Percentiles rank a stretch among this genome's conserved stretches.
Evolutionary conservation across 1,284 basidiomycete genomes (phyloP).

Genomic region (Sporisorium iseilematis-ciliati): DNA sequence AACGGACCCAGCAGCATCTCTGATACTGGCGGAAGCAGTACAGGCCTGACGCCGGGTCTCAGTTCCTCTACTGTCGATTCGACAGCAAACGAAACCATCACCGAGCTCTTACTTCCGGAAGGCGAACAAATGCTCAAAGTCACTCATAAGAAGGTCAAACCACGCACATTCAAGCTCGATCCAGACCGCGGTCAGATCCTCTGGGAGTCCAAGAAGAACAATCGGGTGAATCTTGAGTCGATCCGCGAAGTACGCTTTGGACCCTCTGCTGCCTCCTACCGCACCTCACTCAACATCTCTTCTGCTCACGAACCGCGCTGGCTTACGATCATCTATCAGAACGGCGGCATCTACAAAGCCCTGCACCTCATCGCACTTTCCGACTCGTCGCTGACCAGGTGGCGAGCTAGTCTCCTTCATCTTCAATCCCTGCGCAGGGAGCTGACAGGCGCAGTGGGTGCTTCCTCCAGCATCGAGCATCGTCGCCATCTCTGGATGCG

Average conservation of each 20-base stretch:
- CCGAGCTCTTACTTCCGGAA: slow-evolving; percentile 38
- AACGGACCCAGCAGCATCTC: not conserved
- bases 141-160: slow-evolving; percentile 84
- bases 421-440: slow-evolving; percentile 69
- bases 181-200: slow-evolving; percentile 83
- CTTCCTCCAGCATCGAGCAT: slow-evolving; percentile 72
- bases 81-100: not conserved
- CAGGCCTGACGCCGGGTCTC: not conserved
- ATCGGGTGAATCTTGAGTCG: slow-evolving; percentile 85
- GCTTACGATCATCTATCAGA: slow-evolving; percentile 82
- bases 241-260: slow-evolving; percentile 91
- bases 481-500: slow-evolving; percentile 83
- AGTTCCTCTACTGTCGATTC: not conserved
- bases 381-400: slow-evolving; percentile 76
- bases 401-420: slow-evolving; percentile 72
- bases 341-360: slow-evolving; percentile 86
- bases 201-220: slow-evolving; percentile 82
- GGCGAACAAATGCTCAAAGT: slow-evolving; percentile 82
- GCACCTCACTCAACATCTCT: slow-evolving; percentile 78
- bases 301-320: slow-evolving; percentile 74
- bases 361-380: slow-evolving; percentile 87
- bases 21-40: not conserved
- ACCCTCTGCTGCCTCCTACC: slow-evolving; percentile 80
- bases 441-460: slow-evolving; percentile 53
- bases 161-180: slow-evolving; percentile 80